Evolutionary conservation across 202 grass and related monocot genomes (phyloP), one percentile per base, ranked within the genome.

Genomic region (Digitaria exilis): DNA sequence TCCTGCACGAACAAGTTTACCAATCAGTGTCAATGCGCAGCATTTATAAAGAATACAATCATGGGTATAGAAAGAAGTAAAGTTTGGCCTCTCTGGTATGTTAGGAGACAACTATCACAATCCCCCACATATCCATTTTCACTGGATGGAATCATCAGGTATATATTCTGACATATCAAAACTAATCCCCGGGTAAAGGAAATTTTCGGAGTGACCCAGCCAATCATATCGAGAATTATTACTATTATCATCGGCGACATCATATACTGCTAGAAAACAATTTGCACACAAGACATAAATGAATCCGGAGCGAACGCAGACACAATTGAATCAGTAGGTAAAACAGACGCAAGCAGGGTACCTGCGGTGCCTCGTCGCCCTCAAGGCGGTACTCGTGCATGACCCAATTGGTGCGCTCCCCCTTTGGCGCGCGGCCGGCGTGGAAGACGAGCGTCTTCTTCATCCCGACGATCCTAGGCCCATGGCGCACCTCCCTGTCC

Each of bases 401-500:
- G 28, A 99, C 96, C 96, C 96, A 99, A 80, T 99, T 99, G 34
- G 93, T 96, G 65, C 96, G 88, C 78, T 92, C 83, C 28, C 96
- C 96, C 37, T 91, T 88, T 6, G 96, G 96, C 2, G 96, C 96
- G 65, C 96, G 89, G 0, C 96, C 96, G 12, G 86, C 67, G 70
- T 99, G 96, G 84, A 94, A 99, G 46, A 99, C 96, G 54, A 99
- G 93, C 21, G 96, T 99, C 86, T 99, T 99, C 93, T 99, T 99
- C 87, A 92, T 92, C 58, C 96, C 96, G 1, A 92, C 91, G 22
- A 94, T 7, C 42, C 71, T 71, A 11, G 77, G 3, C 0, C 91
- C 89, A 30, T 89, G 78, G 78, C 80, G 86, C 65, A 99, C 87
- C 59, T 93, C 87, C 32, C 96, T 85, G 64, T 99, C 96, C 89